These are phyloP conservation scores for Peronospora farinosa DNA, from an alignment of 352 stramenopile genomes.

Conservation along the genomic window DNA sequence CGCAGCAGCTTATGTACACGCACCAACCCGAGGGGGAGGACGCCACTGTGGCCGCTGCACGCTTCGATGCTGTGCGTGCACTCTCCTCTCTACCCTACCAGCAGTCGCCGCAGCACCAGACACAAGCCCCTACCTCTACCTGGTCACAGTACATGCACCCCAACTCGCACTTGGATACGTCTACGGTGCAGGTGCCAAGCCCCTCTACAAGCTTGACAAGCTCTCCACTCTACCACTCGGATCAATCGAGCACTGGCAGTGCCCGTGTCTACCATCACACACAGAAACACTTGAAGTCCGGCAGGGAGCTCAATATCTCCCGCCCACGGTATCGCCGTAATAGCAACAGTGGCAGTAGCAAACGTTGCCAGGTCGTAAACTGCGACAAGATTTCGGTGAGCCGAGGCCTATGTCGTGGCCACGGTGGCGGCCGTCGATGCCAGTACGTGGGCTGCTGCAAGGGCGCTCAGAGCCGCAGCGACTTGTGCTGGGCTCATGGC, in stretches of 20 bases:
- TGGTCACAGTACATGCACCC: conserved; percentile 27
- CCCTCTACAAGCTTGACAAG: background rate
- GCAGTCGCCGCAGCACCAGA: conserved; percentile 5
- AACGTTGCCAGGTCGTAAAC: conserved; percentile 47
- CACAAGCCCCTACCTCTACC: conserved; percentile 7
- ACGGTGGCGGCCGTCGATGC: conserved; percentile 56
- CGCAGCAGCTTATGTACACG: conserved; percentile 11
- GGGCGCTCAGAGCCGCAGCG: conserved; percentile 48
- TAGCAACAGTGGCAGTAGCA: conserved; percentile 31
- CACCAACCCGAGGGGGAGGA: conserved; percentile 3
- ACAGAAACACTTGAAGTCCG: conserved; percentile 9
- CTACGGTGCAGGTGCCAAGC: conserved; percentile 1
- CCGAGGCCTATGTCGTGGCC: conserved; percentile 48
- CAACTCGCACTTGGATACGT: conserved; percentile 28
- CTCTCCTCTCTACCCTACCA: conserved; percentile 23
- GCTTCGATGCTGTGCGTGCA: conserved; percentile 20
- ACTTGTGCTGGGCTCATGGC: conserved; percentile 61
- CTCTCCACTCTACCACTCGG: conserved; percentile 30
- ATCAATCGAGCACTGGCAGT: conserved; percentile 23
- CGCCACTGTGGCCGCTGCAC: conserved; percentile 2
- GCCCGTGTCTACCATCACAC: conserved; percentile 21
- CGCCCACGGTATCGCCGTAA: conserved; percentile 30
- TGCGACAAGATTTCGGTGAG: conserved; percentile 60
- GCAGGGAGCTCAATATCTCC: conserved; percentile 7
- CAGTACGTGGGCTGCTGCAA: conserved; percentile 42